Conservation (phyloP, 371 early-diverging fungal species). For the Mortierella sp. region DNA sequence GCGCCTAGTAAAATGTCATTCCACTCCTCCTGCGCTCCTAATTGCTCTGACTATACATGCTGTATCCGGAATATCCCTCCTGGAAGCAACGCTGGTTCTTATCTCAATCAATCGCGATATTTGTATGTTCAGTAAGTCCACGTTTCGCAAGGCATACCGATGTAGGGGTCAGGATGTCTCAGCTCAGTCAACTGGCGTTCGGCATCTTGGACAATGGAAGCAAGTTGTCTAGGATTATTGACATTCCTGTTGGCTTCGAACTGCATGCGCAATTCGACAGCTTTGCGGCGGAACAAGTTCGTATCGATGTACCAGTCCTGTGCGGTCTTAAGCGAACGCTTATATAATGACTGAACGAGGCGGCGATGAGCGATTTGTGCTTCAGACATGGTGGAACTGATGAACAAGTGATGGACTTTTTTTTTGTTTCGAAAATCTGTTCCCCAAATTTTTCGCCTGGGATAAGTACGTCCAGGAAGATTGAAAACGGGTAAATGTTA, state of each 20-base stretch:
- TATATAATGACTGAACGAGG: conserved; percentile 81
- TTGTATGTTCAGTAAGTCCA: no score
- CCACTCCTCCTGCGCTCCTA: no score
- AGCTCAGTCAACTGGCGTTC: conserved; percentile 76
- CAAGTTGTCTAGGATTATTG: conserved; percentile 74
- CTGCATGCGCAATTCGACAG: conserved; percentile 77
- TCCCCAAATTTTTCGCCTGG: no score
- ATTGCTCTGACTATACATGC: no score
- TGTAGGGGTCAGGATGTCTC: conserved; percentile 85
- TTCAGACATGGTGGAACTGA: conserved; percentile 32
- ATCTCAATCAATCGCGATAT: no score
- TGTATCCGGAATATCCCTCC: no score
- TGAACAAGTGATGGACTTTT: neutral
- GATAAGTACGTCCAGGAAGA: neutral
- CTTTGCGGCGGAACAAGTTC: conserved; percentile 80
- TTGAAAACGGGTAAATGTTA: neutral
- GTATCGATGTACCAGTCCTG: conserved; percentile 88
- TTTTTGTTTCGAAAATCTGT: no score
- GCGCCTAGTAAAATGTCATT: no score
- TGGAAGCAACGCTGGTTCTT: neutral
- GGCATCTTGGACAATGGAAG: conserved; percentile 70
- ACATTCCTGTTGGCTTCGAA: conserved; percentile 82
- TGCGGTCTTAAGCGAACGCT: conserved; percentile 79
- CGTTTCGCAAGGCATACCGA: neutral
- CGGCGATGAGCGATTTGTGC: conserved; percentile 73